phyloP scores from a whole-genome alignment of 495 filamentous ascomycete genomes.

The Penicillium tannophilum region DNA sequence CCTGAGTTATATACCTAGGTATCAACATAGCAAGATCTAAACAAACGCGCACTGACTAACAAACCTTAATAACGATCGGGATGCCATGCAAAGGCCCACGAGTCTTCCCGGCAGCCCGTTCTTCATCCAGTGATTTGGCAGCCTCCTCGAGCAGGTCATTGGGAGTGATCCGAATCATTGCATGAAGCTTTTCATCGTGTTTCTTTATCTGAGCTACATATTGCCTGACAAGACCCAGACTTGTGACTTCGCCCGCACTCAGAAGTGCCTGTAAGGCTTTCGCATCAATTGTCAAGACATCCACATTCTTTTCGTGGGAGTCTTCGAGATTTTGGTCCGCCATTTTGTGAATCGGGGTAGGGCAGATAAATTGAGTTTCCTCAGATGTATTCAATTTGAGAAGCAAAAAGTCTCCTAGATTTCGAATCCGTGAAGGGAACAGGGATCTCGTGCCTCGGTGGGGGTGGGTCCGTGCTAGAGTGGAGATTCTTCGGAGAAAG shows the following conservation, averaged over 20 bases:
- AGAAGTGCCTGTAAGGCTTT: slow-evolving; percentile 45
- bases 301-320: not conserved
- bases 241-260: slow-evolving; percentile 38
- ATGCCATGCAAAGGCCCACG: slow-evolving; percentile 34
- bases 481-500: not conserved
- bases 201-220: slow-evolving; percentile 54
- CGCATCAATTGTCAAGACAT: slow-evolving; percentile 45
- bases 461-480: slow-evolving; percentile 1
- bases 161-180: slow-evolving; percentile 40
- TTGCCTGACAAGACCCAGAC: slow-evolving; percentile 45
- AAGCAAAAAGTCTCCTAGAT: not conserved
- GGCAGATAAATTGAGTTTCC: not conserved
- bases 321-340: not conserved
- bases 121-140: slow-evolving; percentile 30
- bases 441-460: not conserved
- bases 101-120: slow-evolving; percentile 21
- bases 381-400: not conserved
- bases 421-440: not conserved
- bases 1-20: slow-evolving; percentile 5
- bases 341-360: not conserved
- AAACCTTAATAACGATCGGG: slow-evolving; percentile 30
- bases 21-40: slow-evolving; percentile 3
- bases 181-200: slow-evolving; percentile 40
- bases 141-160: slow-evolving; percentile 28
- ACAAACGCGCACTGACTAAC: slow-evolving; percentile 9